These are phyloP conservation scores for Purshia tridentata DNA, from an alignment of 306 rosid genomes.

Conservation along the genomic window DNA sequence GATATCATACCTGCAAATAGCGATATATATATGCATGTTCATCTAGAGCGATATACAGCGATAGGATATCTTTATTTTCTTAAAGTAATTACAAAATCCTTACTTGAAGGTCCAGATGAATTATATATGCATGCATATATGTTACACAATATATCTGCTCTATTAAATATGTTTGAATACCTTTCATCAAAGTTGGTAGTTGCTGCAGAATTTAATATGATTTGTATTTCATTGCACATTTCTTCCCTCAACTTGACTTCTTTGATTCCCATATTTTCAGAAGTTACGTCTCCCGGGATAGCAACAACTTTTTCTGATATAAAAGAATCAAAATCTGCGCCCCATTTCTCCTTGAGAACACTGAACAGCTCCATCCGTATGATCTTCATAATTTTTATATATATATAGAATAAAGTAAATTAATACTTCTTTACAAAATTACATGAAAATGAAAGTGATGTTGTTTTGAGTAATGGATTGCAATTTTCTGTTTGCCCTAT, in stretches of 20 bases:
- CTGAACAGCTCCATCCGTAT: constrained; percentile 35
- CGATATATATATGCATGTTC: too few species aligned
- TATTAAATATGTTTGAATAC: neutral
- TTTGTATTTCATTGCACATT: constrained; percentile 24
- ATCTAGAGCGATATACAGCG: too few species aligned
- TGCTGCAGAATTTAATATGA: constrained; percentile 39
- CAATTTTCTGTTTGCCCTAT: too few species aligned
- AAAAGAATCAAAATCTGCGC: constrained; percentile 20
- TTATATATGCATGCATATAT: too few species aligned
- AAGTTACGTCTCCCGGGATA: constrained; percentile 34
- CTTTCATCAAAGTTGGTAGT: constrained; percentile 47
- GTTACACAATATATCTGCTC: too few species aligned
- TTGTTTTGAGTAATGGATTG: too few species aligned
- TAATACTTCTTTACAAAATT: too few species aligned
- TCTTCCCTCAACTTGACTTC: constrained; percentile 20
- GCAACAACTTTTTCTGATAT: constrained; percentile 30
- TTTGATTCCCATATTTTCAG: constrained; percentile 27
- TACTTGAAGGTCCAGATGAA: too few species aligned
- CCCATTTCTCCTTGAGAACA: constrained; percentile 17
- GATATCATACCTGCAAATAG: constrained; percentile 31
- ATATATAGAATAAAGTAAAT: neutral
- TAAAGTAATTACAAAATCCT: too few species aligned
- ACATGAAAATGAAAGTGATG: too few species aligned
- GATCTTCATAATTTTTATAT: neutral
- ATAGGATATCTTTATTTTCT: too few species aligned